Evolutionary conservation across 164 flowering plant genomes (phyloP), one percentile per base, ranked within the genome.

Genomic region (Aristolochia contorta): DNA sequence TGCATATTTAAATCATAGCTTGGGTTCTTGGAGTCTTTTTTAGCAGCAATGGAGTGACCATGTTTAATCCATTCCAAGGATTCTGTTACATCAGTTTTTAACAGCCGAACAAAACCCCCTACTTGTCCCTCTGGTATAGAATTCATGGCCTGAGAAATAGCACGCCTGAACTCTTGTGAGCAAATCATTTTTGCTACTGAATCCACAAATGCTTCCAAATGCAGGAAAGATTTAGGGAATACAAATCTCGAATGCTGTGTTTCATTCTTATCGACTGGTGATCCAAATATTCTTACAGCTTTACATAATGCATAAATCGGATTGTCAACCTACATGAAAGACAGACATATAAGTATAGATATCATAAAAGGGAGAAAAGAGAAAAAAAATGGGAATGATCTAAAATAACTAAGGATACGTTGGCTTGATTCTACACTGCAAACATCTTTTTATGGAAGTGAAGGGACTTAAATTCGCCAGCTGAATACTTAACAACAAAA

Each of bases 111-210:
- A 57, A 71, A 82, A 22, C 74, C 85, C 78, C 84, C 76, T 18
- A 71, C 87, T 77, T 93, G 98, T 47, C 97, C 97, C 80, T 87
- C 98, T 15, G 98, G 97, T 71, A 85, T 78, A 21, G 83, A 69
- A 53, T 72, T 78, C 57, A 88, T 65, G 55, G 89, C 91, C 57
- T 66, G 64, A 60, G 66, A 67, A 67, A 93, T 65, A 1, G 85
- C 78, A 69, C 60, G 32, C 65, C 78, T 86, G 47, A 90, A 80
- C 10, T 78, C 79, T 60, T 71, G 81, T 53, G 89, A 79, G 57
- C 78, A 74, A 30, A 86, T 43, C 46, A 93, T 57, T 65, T 56
- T 69, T 65, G 71, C 72, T 64, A 86, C 79, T 45, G 89, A 72
- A 70, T 72, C 76, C 51, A 72, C 74, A 74, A 62, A 77, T 61